Base-by-base conservation (phyloP, 2,329 filamentous ascomycete species). In the Periconia sp. region DNA sequence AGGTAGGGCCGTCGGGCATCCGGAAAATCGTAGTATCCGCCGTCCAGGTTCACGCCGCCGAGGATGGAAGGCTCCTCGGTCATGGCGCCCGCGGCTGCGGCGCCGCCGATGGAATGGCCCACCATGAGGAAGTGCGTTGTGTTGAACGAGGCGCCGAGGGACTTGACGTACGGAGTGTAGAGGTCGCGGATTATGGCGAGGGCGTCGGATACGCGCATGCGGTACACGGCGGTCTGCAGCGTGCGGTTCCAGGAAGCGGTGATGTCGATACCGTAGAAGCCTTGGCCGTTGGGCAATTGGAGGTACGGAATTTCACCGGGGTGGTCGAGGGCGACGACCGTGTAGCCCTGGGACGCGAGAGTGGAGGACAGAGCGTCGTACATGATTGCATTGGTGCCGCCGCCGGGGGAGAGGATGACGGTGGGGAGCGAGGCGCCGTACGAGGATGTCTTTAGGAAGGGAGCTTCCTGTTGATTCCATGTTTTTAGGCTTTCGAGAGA, bases 81-180 rank as follows among this genome's bases (percentile, higher is more conserved):
- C 25, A 52, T 24, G 4, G 46, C 25, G 15, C 40, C 47, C 4
- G 46, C 51, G 11, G 56, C 40, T 26, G 45, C 55, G n/a, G 55
- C 43, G 2, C 55, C 59, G 12, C 59, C 59, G 17, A 56, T 21
- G 3, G 53, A 57, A 25, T 59, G 55, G 8, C 59, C 59, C 6
- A 59, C 28, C 3, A 43, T 30, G 15, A 48, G 10, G 24, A 46
- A 56, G n/a, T 51, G 37, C 1, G 54, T 42, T 6, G 44, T 48
- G 32, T 57, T 54, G 36, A 46, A 46, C 0, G 47, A 15, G 4
- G 40, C 41, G 9, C 18, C 28, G 13, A 28, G 17, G 9, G 11
- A 16, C 11, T 36, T 10, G 12, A 48, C 44, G 22, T 42, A 36
- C 5, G 37, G 9, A 10, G 16, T 13, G 42, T 35, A 31, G 46